Evolutionary conservation across 2,329 filamentous ascomycete genomes (phyloP), one percentile per base, ranked within the genome.

Genomic region (Tothia fuscella): DNA sequence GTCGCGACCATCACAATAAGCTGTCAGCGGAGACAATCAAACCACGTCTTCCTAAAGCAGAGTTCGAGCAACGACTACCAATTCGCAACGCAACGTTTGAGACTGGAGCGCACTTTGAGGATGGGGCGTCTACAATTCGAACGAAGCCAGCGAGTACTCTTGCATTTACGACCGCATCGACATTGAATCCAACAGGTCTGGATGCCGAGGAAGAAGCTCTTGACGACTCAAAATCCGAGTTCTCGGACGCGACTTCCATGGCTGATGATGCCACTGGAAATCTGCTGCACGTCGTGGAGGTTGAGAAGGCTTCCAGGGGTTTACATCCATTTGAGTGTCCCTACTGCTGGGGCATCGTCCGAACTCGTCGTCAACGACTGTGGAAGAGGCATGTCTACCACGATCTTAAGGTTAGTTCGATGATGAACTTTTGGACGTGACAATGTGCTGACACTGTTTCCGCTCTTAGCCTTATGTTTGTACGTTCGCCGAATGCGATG

Each of bases 321-420:
- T 34, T 34, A n/a, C 20, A 21, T 13, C 38, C 46, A 9, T 55
- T 55, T 36, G 48, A 50, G 22, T 55, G 51, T 36, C 50, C 51
- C 4, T 49, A 52, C 32, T 55, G 52, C 39, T 50, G 39, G 14
- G 43, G 38, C 3, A 47, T 53, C 12, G 43, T 51, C 26, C 39
- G 42, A 6, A 38, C 46, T 9, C 41, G 40, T 20, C 16, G 34
- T 5, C 31, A 46, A 19, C 29, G 42, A 9, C 20, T 45, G 2
- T 51, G 49, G 49, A 46, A 43, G 41, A 20, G 10, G 17, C 32
- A 34, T 34, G 32, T 34, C 4, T 34, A 20, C 16, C 32, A 34
- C 17, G 32, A 34, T 10, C 16, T 34, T 4, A 34, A 34, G n/a
- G n/a, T n/a, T n/a, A n/a, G n/a, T n/a, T n/a, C n/a, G n/a, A n/a